Evolutionary conservation across 495 filamentous ascomycete species (phyloP).

Genomic region (Penicillium dipodomyicola): DNA sequence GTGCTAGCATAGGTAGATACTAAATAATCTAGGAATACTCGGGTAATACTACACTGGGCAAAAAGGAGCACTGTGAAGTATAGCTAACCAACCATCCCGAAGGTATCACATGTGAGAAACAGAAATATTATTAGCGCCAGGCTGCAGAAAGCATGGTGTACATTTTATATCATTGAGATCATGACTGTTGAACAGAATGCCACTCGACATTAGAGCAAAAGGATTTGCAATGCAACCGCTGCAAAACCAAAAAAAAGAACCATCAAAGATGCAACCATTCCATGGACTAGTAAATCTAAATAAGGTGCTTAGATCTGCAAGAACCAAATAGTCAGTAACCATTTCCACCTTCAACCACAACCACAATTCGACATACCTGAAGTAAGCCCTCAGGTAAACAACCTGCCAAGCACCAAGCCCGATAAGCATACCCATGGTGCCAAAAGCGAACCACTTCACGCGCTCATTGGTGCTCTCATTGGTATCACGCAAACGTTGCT

Average conservation of each 20-base stretch:
- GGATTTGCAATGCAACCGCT: constrained; percentile 28
- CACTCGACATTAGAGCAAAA: constrained; percentile 32
- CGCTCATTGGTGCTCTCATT: constrained; percentile 99
- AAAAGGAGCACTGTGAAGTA: neutral
- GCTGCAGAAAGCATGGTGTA: constrained; percentile 24
- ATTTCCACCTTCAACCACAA: neutral
- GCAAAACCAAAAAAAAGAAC: constrained; percentile 19
- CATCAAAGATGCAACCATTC: constrained; percentile 18
- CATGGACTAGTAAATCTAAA: constrained; percentile 45
- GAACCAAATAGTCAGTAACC: neutral
- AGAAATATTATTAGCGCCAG: constrained; percentile 10
- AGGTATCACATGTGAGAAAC: neutral
- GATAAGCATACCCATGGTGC: constrained; percentile 90
- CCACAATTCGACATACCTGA: constrained; percentile 56
- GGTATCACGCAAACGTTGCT: constrained; percentile 95
- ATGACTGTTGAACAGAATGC: constrained; percentile 42
- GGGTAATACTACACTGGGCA: neutral
- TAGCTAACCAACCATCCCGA: neutral
- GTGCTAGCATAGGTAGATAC: neutral
- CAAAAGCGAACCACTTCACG: constrained; percentile 97
- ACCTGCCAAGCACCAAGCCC: constrained; percentile 95
- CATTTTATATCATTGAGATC: constrained; percentile 43
- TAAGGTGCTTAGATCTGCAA: constrained; percentile 78
- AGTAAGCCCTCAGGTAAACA: constrained; percentile 95
- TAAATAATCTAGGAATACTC: neutral